These are phyloP conservation scores for Arthrinium puccinioides DNA, from an alignment of 2,329 filamentous ascomycete genomes.

Conservation along the genomic window DNA sequence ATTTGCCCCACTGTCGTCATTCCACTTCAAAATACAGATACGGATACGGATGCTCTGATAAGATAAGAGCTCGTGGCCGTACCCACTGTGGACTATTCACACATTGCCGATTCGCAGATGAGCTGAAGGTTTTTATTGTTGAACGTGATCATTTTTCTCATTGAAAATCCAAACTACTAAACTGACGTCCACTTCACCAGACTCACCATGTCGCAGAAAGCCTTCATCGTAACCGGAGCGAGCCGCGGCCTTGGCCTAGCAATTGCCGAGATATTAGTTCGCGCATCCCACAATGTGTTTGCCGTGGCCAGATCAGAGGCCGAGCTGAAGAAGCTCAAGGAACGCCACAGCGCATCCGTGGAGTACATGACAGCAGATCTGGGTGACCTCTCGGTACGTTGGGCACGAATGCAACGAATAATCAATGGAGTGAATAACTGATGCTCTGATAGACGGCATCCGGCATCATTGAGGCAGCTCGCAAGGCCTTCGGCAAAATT, in stretches of 20 bases:
- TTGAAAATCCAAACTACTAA: not conserved
- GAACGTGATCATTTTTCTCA: not conserved
- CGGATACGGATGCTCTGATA: slow-evolving; percentile 11
- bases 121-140: not conserved
- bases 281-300: slow-evolving; percentile 49
- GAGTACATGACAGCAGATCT: slow-evolving; percentile 51
- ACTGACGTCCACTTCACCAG: too few relatives aligned
- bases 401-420: not conserved
- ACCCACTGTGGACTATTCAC: not conserved
- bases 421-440: not conserved
- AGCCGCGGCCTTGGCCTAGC: slow-evolving; percentile 57
- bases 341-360: slow-evolving; percentile 44
- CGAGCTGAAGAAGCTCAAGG: slow-evolving; percentile 42
- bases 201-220: slow-evolving; percentile 45
- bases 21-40: too few relatives aligned
- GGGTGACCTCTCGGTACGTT: slow-evolving; percentile 39
- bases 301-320: slow-evolving; percentile 47
- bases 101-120: not conserved
- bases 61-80: slow-evolving; percentile 4
- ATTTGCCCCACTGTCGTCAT: slow-evolving; percentile 4
- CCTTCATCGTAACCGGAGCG: slow-evolving; percentile 62
- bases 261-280: slow-evolving; percentile 43
- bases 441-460: slow-evolving; percentile 39
- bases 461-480: slow-evolving; percentile 57
- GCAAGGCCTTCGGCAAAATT: slow-evolving; percentile 61